A percentile compares a stretch with the other conserved stretches of the same genome.
Evolutionary conservation across 1,284 basidiomycete species (phyloP).

Genomic region (Ceratobasidium sp.): DNA sequence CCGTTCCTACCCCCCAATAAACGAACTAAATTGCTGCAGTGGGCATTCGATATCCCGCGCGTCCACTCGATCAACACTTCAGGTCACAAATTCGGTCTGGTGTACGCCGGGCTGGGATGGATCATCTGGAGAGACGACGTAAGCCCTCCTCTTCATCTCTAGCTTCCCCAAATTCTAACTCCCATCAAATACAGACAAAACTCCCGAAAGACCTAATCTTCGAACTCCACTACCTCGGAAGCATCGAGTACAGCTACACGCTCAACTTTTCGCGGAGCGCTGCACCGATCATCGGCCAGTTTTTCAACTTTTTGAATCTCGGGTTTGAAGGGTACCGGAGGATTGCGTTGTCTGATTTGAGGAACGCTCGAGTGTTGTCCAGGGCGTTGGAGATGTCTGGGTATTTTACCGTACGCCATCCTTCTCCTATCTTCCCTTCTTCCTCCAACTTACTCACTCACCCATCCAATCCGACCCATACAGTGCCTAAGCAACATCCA

Average conservation of each 20-base stretch:
- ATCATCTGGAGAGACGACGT: conserved; percentile 83
- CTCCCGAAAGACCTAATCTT: conserved; percentile 83
- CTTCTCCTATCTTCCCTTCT: neutral
- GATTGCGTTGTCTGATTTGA: conserved; percentile 71
- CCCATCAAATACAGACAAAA: conserved; percentile 52
- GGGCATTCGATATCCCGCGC: conserved; percentile 90
- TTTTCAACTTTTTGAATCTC: conserved; percentile 90
- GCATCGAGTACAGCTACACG: conserved; percentile 81
- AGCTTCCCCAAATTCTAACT: neutral
- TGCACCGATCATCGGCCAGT: conserved; percentile 82
- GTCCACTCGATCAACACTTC: conserved; percentile 91
- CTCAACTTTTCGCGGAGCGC: conserved; percentile 95
- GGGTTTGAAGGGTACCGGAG: conserved; percentile 73
- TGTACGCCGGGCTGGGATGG: conserved; percentile 91
- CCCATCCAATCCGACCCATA: too few relatives aligned
- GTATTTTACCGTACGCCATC: conserved; percentile 69
- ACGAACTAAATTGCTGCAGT: too few relatives aligned
- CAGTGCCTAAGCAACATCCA: conserved; percentile 78
- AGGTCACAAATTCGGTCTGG: conserved; percentile 90
- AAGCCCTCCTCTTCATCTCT: neutral
- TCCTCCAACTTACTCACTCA: too few relatives aligned
- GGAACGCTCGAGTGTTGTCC: conserved; percentile 87
- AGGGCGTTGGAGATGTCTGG: conserved; percentile 86
- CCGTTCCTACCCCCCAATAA: too few relatives aligned
- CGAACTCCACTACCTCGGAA: conserved; percentile 86